Conservation (phyloP, 352 stramenopile genomes). For the Pythium aristosporum region DNA sequence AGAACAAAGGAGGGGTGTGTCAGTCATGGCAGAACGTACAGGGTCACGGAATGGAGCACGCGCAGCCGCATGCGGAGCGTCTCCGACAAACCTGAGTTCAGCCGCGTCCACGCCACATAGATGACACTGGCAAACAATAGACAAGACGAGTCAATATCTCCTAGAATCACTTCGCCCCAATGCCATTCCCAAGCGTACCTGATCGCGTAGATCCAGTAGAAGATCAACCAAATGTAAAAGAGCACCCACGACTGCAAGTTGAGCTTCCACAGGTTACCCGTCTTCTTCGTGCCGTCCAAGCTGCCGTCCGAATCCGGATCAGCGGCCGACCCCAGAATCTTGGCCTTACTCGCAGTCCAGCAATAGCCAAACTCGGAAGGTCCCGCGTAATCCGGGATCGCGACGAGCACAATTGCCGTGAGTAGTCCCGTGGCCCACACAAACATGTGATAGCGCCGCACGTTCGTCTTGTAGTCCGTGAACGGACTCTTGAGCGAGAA, state of each 20-base stretch:
- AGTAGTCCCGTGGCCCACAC: constrained; percentile 78
- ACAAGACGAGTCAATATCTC: too few relatives aligned
- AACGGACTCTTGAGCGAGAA: constrained; percentile 85
- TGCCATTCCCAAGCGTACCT: constrained; percentile 32
- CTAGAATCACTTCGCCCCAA: too few relatives aligned
- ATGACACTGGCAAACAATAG: constrained; percentile 49
- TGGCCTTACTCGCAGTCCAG: constrained; percentile 76
- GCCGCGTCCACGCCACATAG: constrained; percentile 78
- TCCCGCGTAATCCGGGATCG: constrained; percentile 66
- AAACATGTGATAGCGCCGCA: constrained; percentile 81
- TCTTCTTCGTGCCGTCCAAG: constrained; percentile 20
- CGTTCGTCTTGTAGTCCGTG: constrained; percentile 86
- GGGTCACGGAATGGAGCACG: constrained; percentile 85
- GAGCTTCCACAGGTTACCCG: constrained; percentile 76
- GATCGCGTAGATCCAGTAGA: constrained; percentile 85
- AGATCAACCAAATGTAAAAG: constrained; percentile 87
- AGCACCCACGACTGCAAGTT: constrained; percentile 87
- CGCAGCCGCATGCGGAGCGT: constrained; percentile 83
- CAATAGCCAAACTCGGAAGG: constrained; percentile 85
- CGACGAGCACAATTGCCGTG: constrained; percentile 69
- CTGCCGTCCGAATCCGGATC: too few relatives aligned
- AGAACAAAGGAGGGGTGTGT: too few relatives aligned
- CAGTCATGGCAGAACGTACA: constrained; percentile 43
- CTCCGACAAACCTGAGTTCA: constrained; percentile 80
- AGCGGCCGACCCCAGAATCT: constrained; percentile 9